These are phyloP conservation scores for Pseudoturritis turrita DNA, from an alignment of 345 rosid species.

Conservation along the genomic window DNA sequence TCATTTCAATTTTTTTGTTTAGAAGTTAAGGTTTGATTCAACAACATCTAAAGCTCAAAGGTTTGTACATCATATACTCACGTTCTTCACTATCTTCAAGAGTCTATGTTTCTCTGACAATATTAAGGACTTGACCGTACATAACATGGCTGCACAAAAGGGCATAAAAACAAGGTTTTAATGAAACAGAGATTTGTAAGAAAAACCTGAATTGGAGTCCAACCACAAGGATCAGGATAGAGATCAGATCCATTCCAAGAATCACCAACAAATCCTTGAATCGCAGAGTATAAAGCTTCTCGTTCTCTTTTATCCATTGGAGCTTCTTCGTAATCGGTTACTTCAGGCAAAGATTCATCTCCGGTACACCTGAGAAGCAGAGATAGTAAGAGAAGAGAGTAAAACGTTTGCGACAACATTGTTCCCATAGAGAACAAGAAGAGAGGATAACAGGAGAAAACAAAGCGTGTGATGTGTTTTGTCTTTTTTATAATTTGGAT, in stretches of 20 bases:
- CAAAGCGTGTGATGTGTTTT: constrained; percentile 29
- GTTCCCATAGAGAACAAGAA: constrained; percentile 14
- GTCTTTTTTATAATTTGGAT: constrained; percentile 9
- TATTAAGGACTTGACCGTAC: not conserved
- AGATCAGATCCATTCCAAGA: constrained; percentile 97
- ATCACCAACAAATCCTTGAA: constrained; percentile 83
- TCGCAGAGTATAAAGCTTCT: constrained; percentile 64
- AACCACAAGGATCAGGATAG: constrained; percentile 97
- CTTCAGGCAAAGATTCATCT: constrained; percentile 29
- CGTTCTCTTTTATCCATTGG: constrained; percentile 70
- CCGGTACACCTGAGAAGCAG: constrained; percentile 9
- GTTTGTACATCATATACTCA: not conserved
- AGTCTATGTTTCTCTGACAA: not conserved
- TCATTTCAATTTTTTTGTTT: not conserved
- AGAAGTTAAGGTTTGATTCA: not conserved
- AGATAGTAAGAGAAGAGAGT: constrained; percentile 24
- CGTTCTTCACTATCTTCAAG: constrained; percentile 3
- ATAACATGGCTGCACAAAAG: not conserved
- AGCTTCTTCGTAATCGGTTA: constrained; percentile 34
- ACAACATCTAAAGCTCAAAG: not conserved
- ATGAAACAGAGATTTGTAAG: not conserved
- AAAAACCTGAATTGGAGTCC: constrained; percentile 90
- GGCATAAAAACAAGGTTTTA: not conserved
- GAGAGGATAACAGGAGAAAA: constrained; percentile 16
- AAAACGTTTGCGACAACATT: constrained; percentile 20